Conservation (phyloP, 2,329 filamentous ascomycete genomes). For the Arthrobotrys musiformis region DNA sequence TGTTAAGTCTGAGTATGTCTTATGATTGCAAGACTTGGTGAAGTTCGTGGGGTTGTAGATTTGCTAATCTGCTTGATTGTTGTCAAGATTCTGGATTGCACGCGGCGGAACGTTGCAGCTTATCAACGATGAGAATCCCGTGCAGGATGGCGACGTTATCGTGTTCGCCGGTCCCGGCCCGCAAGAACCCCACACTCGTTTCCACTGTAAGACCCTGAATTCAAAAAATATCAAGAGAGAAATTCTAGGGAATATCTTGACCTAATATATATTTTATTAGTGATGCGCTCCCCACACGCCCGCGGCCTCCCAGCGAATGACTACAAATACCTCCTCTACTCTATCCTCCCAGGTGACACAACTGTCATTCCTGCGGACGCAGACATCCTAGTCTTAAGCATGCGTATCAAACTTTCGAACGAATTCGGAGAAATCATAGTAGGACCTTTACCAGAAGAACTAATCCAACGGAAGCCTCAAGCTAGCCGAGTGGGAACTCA, state of each 20-base stretch:
- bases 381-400: neutral
- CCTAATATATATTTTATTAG: neutral
- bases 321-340: neutral
- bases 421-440: neutral
- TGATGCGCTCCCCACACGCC: neutral
- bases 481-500: too few relatives aligned
- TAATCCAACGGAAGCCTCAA: neutral
- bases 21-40: neutral
- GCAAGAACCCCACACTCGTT: neutral
- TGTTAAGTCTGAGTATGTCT: neutral
- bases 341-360: neutral
- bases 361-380: neutral
- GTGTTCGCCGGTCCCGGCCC: neutral
- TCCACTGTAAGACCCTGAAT: neutral
- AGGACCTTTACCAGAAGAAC: neutral
- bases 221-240: too few relatives aligned
- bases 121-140: neutral
- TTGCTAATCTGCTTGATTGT: neutral
- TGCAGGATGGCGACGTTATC: neutral
- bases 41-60: neutral
- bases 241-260: too few relatives aligned
- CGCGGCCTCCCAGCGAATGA: neutral
- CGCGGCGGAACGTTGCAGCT: neutral
- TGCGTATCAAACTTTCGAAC: neutral
- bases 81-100: neutral